These are phyloP conservation scores for Yarrowia divulgata DNA, from an alignment of 805 yeast genomes.

Conservation along the genomic window DNA sequence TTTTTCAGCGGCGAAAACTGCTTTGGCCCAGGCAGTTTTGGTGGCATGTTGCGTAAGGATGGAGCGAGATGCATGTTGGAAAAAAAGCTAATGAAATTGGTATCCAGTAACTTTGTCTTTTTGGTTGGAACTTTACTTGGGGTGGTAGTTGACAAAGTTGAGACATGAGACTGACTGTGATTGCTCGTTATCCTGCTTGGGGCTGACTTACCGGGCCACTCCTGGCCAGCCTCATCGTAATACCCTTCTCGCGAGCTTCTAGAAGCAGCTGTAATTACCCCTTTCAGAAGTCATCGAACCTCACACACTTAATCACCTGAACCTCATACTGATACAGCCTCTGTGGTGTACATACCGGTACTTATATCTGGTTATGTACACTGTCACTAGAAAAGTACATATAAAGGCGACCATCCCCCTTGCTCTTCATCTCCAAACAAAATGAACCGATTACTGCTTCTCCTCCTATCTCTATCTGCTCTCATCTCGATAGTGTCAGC, in stretches of 20 bases:
- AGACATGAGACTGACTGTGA: too few relatives aligned
- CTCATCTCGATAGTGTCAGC: neutral
- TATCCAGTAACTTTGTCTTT: neutral
- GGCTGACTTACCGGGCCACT: too few relatives aligned
- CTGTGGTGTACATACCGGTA: too few relatives aligned
- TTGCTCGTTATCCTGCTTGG: too few relatives aligned
- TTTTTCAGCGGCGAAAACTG: neutral
- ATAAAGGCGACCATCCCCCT: too few relatives aligned
- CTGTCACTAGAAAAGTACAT: too few relatives aligned
- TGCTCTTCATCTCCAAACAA: neutral
- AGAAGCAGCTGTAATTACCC: neutral
- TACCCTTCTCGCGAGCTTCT: neutral
- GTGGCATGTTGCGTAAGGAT: neutral
- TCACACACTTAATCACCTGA: constrained; percentile 6
- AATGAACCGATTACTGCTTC: constrained; percentile 1
- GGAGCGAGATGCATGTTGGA: neutral
- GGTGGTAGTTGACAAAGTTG: too few relatives aligned
- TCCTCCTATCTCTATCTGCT: neutral
- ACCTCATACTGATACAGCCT: constrained; percentile 10
- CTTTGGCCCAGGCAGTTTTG: constrained; percentile 1
- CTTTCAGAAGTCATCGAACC: neutral
- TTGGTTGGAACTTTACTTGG: neutral
- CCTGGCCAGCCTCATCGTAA: too few relatives aligned
- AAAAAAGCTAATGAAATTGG: neutral
- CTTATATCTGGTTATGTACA: too few relatives aligned